A percentile compares a stretch with the other conserved stretches of the same genome.
Conservation (phyloP, 1,139 yeast species). For the Protomyces gravidus region DNA sequence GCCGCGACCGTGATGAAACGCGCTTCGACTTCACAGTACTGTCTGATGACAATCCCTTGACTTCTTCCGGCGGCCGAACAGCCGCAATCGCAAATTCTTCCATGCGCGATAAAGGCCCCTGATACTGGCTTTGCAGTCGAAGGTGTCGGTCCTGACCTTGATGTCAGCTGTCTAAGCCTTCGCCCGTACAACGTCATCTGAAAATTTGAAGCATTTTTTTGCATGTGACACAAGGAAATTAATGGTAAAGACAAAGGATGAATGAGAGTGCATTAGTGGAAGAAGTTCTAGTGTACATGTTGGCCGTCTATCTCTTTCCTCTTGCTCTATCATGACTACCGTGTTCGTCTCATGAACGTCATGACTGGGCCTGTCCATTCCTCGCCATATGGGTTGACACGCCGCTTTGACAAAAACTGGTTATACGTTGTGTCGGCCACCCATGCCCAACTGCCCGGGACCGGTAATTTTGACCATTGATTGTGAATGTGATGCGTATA, state of each 20-base stretch:
- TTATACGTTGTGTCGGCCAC: conserved; percentile 26
- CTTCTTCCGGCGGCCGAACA: not conserved
- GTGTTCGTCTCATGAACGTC: conserved; percentile 2
- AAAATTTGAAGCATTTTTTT: no score
- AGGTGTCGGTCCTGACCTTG: no score
- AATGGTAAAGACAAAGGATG: no score
- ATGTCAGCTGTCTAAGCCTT: no score
- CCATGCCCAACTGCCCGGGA: conserved; percentile 23
- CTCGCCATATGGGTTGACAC: conserved; percentile 22
- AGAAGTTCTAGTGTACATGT: no score
- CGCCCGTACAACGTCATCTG: no score
- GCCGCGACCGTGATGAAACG: conserved; percentile 19
- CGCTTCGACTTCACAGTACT: not conserved
- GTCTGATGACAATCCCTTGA: not conserved
- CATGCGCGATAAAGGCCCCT: not conserved
- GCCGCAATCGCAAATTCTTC: not conserved
- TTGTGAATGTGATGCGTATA: conserved; percentile 26
- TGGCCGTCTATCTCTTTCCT: no score
- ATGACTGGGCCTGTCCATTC: conserved; percentile 2
- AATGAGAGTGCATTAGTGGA: no score
- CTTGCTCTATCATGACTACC: no score
- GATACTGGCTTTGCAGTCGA: no score
- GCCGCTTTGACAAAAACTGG: conserved; percentile 8
- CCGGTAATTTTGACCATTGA: conserved; percentile 15
- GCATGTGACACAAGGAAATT: no score